Evolutionary conservation across 2,329 filamentous ascomycete species (phyloP), one percentile per base, ranked within the genome.

Genomic region (Colletotrichum sansevieriae): DNA sequence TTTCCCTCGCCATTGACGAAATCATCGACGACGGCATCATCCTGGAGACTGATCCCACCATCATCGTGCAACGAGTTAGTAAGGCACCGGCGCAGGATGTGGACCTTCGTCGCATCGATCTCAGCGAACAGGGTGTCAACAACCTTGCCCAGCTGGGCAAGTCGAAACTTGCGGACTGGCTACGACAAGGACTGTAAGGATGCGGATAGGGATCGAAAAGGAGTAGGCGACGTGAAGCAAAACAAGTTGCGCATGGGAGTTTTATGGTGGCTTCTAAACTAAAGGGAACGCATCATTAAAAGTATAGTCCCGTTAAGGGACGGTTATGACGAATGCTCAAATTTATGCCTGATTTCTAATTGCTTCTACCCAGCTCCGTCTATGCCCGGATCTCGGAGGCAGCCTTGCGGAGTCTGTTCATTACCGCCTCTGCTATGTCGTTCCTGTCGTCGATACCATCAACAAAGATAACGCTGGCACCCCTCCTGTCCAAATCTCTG

Each of bases 11-110:
- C 51, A 93, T 99, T 72, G 96, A 99, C 80, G 96, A 99, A 81
- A 95, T 97, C 71, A 89, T 97, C 62, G 94, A 97, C 81, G 94
- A 97, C 77, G 96, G 96, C 70, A 97, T 98, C 78, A 95, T 99
- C 54, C 89, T 99, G 70, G 96, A 99, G 84, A 98, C 95, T 0
- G 96, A 99, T 79, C 95, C 96, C 1, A 95, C 96, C 72, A 92
- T 97, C 76, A 93, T 99, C 73, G 92, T 95, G 56, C 94, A 94
- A 78, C 87, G 96, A 74, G 96, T 98, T 76, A 97, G 93, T 86
- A 91, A 92, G 80, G 95, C 96, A 46, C 96, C 96, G 10, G 90
- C 91, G 47, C 92, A 97, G 76, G 96, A 99, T 82, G 91, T 94
- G 74, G 94, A 94, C 77, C 89, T 98, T 80, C 94, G 96, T 85